These are phyloP conservation scores for Chaetomium cochliodes DNA, from an alignment of 495 filamentous ascomycete species.

Conservation along the genomic window DNA sequence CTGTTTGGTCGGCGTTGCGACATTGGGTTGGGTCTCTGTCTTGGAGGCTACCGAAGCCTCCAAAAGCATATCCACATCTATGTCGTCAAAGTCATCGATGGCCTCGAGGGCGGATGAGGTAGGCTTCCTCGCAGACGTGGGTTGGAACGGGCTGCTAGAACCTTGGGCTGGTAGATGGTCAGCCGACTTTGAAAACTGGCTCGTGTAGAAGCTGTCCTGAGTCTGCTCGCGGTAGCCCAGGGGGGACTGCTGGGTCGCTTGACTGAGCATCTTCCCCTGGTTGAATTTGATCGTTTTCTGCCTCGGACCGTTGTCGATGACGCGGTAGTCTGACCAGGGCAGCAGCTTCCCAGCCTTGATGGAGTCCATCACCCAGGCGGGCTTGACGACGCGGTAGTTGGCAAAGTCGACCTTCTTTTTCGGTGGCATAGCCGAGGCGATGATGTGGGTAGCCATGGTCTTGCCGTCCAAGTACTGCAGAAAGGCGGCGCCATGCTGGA, in stretches of 20 bases:
- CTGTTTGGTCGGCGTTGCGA: not conserved
- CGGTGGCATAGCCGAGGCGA: slow-evolving; percentile 82
- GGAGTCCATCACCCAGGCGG: slow-evolving; percentile 93
- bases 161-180: slow-evolving; percentile 11
- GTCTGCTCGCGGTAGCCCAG: slow-evolving; percentile 72
- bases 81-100: slow-evolving; percentile 26
- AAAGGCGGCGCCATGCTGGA: slow-evolving; percentile 87
- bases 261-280: slow-evolving; percentile 65
- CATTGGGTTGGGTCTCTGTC: not conserved
- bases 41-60: not conserved
- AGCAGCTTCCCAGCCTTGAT: slow-evolving; percentile 74
- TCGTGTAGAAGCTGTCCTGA: slow-evolving; percentile 73
- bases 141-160: slow-evolving; percentile 28
- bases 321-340: slow-evolving; percentile 79
- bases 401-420: slow-evolving; percentile 88
- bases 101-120: not conserved
- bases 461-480: slow-evolving; percentile 94
- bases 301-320: slow-evolving; percentile 77
- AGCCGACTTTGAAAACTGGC: slow-evolving; percentile 55
- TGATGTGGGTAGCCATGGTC: slow-evolving; percentile 90
- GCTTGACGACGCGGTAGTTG: slow-evolving; percentile 87
- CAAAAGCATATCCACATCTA: slow-evolving; percentile 26
- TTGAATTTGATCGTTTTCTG: slow-evolving; percentile 69
- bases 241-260: slow-evolving; percentile 48
- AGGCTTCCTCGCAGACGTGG: slow-evolving; percentile 24